A percentile compares a stretch with the other conserved stretches of the same genome.
Conservation (phyloP, 1,284 basidiomycete genomes). For the Heterobasidion parviporum region DNA sequence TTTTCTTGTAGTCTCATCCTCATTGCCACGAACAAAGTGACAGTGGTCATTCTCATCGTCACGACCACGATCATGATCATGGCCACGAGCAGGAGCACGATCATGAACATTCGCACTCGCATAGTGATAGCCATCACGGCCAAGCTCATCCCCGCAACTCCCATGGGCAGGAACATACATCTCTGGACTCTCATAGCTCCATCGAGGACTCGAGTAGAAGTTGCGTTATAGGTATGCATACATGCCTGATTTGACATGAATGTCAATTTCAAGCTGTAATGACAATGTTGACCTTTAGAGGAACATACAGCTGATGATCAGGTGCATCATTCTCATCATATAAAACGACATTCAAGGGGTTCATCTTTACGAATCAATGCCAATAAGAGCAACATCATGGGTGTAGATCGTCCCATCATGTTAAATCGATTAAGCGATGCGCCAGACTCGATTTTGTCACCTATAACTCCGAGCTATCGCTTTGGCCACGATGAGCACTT, state of each 20-base stretch:
- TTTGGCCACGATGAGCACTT: constrained; percentile 58
- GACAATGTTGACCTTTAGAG: too few relatives aligned
- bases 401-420: not conserved
- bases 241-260: too few relatives aligned
- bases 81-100: constrained; percentile 22
- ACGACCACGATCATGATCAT: constrained; percentile 25
- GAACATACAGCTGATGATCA: not conserved
- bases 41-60: constrained; percentile 18
- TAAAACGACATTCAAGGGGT: constrained; percentile 9
- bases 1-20: not conserved
- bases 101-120: constrained; percentile 14
- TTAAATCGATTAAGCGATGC: not conserved
- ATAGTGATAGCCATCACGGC: constrained; percentile 10
- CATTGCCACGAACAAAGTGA: not conserved
- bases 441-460: constrained; percentile 22
- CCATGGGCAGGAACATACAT: too few relatives aligned
- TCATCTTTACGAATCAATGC: constrained; percentile 9
- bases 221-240: too few relatives aligned
- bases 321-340: constrained; percentile 6
- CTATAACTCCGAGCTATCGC: constrained; percentile 50
- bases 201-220: too few relatives aligned
- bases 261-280: too few relatives aligned
- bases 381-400: not conserved
- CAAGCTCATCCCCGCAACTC: constrained; percentile 7
- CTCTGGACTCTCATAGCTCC: constrained; percentile 12